Evolutionary conservation across 495 filamentous ascomycete species (phyloP).

Genomic region (Annulohypoxylon stygium): DNA sequence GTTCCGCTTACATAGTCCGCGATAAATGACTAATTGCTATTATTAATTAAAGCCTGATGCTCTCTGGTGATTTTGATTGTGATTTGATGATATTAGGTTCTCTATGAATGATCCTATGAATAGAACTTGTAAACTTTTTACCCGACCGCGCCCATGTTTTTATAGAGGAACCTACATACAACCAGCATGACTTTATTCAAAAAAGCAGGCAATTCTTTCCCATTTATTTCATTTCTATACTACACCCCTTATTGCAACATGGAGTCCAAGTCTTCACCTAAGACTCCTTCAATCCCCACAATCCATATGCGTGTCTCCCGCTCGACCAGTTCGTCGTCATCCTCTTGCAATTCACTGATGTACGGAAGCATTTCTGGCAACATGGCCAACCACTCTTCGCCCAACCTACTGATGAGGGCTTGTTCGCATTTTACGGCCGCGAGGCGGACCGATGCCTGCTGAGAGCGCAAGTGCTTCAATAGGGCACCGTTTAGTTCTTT

Average conservation of each 20-base stretch:
- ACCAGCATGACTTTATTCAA: not conserved
- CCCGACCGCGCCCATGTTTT: too few relatives aligned
- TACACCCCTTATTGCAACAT: conserved; percentile 78
- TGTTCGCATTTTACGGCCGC: conserved; percentile 84
- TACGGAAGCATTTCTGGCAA: conserved; percentile 95
- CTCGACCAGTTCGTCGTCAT: conserved; percentile 94
- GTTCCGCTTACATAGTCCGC: not conserved
- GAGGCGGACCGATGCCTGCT: conserved; percentile 73
- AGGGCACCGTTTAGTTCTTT: conserved; percentile 84
- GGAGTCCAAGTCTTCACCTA: conserved; percentile 88
- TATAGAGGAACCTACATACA: too few relatives aligned
- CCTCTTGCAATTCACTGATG: conserved; percentile 93
- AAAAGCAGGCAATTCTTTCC: conserved; percentile 4
- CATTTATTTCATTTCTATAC: not conserved
- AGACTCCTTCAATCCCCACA: conserved; percentile 82
- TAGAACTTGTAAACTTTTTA: too few relatives aligned
- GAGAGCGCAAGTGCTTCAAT: conserved; percentile 80
- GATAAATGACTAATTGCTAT: conserved; percentile 4
- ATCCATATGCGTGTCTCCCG: conserved; percentile 89
- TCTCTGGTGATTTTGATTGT: not conserved
- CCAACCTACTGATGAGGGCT: conserved; percentile 78
- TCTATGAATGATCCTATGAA: not conserved
- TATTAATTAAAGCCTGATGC: not conserved
- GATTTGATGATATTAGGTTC: not conserved
- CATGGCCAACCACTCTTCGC: conserved; percentile 91